Evolutionary conservation across 352 stramenopile genomes (phyloP).

Genomic region (Blastocystis sp.): DNA sequence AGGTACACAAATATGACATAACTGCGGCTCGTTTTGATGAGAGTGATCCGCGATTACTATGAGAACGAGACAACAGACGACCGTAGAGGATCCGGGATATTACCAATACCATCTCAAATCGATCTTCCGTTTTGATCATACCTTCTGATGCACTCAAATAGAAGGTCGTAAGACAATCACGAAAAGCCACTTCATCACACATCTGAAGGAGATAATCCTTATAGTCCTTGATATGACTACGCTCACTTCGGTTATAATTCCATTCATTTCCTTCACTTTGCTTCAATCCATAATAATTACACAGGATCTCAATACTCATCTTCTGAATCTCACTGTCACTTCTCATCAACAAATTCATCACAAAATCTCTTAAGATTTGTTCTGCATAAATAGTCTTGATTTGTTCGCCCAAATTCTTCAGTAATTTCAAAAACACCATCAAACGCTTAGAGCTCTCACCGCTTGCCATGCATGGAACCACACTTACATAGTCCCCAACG

Average conservation of each 20-base stretch:
- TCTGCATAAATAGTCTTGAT: background rate
- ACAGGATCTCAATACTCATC: background rate
- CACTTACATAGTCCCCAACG: background rate
- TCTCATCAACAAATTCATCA: background rate
- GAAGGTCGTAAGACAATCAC: slow-evolving; percentile 46
- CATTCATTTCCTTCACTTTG: too few species aligned
- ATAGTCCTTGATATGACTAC: background rate
- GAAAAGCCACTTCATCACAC: slow-evolving; percentile 26
- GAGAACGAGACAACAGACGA: background rate
- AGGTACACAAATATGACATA: slow-evolving; percentile 1
- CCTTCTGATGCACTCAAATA: slow-evolving; percentile 5
- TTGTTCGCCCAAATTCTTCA: background rate
- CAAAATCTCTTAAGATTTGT: background rate
- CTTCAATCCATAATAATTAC: background rate
- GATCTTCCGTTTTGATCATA: slow-evolving; percentile 40
- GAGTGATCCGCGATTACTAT: background rate
- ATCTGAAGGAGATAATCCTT: slow-evolving; percentile 16
- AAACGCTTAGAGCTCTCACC: background rate
- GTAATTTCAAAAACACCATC: background rate
- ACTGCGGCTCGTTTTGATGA: background rate
- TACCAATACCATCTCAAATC: background rate
- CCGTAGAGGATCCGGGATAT: slow-evolving; percentile 31
- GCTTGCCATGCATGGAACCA: background rate
- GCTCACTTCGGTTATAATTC: background rate
- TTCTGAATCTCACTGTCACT: slow-evolving; percentile 56